Conservation (phyloP, 306 rosid species). For the Luffa acutangula region DNA sequence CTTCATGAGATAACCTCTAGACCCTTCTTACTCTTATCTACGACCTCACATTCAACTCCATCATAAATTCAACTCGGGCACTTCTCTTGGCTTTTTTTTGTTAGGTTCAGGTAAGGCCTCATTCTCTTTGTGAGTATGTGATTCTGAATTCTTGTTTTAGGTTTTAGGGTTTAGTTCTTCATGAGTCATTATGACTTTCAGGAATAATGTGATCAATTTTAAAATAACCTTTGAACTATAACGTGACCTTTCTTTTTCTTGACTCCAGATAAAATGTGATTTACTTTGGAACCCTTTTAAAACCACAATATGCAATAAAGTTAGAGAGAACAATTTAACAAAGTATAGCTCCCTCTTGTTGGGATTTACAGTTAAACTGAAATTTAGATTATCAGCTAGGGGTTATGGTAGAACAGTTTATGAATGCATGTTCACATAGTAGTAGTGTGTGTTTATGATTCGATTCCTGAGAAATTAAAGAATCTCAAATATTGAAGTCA, state of each 20-base stretch:
- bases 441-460: background rate
- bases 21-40: too few species aligned
- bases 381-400: background rate
- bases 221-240: background rate
- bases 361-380: background rate
- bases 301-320: background rate
- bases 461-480: background rate
- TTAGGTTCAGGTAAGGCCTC: constrained; percentile 49
- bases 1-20: too few species aligned
- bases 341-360: background rate
- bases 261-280: background rate
- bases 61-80: constrained; percentile 45
- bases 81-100: constrained; percentile 65
- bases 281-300: background rate
- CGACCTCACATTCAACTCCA: too few species aligned
- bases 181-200: background rate
- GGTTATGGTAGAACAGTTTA: background rate
- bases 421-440: background rate
- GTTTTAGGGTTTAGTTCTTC: background rate
- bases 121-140: background rate
- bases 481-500: background rate
- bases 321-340: background rate
- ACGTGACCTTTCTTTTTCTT: background rate
- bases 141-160: too few species aligned
- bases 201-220: background rate